Evolutionary conservation across 345 rosid species (phyloP), one percentile per base, ranked within the genome.

Genomic region (Citrus australasica): DNA sequence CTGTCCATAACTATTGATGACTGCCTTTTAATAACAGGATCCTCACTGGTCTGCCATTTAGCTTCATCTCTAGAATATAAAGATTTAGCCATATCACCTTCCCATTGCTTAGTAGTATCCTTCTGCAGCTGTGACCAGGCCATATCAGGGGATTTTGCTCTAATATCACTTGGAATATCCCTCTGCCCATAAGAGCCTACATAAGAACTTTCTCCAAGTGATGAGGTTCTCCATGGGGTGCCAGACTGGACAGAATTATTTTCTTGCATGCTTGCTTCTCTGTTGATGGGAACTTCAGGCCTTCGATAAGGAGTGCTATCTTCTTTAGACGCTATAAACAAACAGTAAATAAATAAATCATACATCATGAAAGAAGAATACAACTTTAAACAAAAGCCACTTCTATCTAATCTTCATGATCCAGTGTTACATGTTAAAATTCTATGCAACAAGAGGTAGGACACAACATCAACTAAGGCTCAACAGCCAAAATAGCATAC

Each of bases 1-100:
- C 90, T 88, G 71, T 92, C 97, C 40, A 89, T 73, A 84, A 83
- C 84, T 35, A 79, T 76, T 79, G 97, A 90, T 24, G 85, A 82
- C 84, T 87, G 95, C 84, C 95, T 88, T 84, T 81, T 87, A 40
- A 88, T 75, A 40, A 83, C 64, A 65, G 88, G 85, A 84, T 90
- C 92, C 79, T 90, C 92, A 83, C 79, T 79, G 42, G 77, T 82
- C 80, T 80, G 70, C 94, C 91, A 87, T 76, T 82, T 88, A 66
- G 85, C 76, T 70, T 89, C 94, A 81, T 88, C 97, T 79, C 86
- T 86, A 17, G 88, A 48, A 77, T 77, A 85, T 67, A 88, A 79
- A 60, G 87, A 81, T 82, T 79, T 78, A 70, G 83, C 78, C 78
- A 81, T 33, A 73, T 85, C 87, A 76, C 80, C 83, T 37, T 88